Base-by-base conservation (phyloP, 306 rosid species). In the Trichosanthes truncata region DNA sequence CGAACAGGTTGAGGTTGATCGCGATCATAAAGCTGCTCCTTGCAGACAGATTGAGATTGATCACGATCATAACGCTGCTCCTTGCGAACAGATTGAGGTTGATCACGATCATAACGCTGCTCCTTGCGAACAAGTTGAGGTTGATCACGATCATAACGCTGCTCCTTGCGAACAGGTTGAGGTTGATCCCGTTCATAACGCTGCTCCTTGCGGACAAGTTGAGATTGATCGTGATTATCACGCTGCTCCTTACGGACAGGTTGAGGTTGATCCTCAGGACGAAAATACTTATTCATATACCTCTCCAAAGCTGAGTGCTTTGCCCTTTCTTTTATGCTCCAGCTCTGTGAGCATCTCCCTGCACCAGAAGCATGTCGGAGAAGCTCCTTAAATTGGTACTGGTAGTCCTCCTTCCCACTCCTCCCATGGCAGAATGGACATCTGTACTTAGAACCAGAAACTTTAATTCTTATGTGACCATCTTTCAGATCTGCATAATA, bases 371-470 rank as follows among this genome's bases (percentile, higher is more conserved):
- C 95, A 79, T 94, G 98, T 36, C 20, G 46, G 76, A 84, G 71
- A 80, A 94, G 89, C 56, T 92, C 91, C 79, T 52, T 82, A 6
- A 81, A 61, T 12, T 13, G 56, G 5, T 31, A 52, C 7, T 0
- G 20, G 82, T 82, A 85, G 48, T 83, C 85, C 13, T 52, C 63
- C 62, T 86, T 83, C 29, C 82, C 52, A n/a, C 65, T 78, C n/a
- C 59, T 79, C n/a, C 76, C 83, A 12, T 1, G 12, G 77, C 96
- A 94, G 81, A 82, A 94, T 23, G 98, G 98, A 79, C 96, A 92
- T 71, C 69, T 76, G 65, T 87, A 94, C 12, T 57, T 78, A 26
- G 93, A 85, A 82, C 72, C 36, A 25, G 91, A 84, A 77, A 56
- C 45, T 78, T 82, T 81, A 13, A 92, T 52, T 53, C 61, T 79